Evolutionary conservation across 176 grass and related monocot species (phyloP), one percentile per base, ranked within the genome.

Genomic region (Pharus latifolius): DNA sequence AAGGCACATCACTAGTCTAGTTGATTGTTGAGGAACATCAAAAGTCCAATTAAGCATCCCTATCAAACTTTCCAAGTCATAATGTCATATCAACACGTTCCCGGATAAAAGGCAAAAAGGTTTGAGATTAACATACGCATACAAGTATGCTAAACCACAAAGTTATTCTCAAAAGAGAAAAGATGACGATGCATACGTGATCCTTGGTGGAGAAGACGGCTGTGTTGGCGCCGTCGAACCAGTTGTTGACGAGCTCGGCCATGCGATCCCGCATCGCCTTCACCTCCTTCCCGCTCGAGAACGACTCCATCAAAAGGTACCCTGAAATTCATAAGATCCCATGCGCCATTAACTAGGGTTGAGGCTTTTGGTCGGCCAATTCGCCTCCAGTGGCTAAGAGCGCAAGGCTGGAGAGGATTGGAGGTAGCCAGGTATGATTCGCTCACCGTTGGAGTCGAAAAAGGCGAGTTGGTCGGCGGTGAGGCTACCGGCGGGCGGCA

Each of bases 161-260:
- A n/a, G n/a, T n/a, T n/a, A n/a, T n/a, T n/a, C n/a, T n/a, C n/a
- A n/a, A 11, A 57, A 25, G 43, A 0, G 29, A 34, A 42, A 53
- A 44, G 20, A 83, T 50, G 23, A 44, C n/a, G 18, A n/a, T n/a
- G 8, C 65, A 23, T 72, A 93, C 94, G 37, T 98, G 89, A 82
- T 98, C 84, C 73, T 90, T 88, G 31, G 95, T 98, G 60, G 87
- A 98, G 84, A 93, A 93, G 61, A 93, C 64, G 45, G 67, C 44
- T 29, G 78, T 59, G 24, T 27, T 40, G 53, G 61, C 67, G 11
- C 81, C 90, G 74, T 93, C 90, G 65, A 83, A 98, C 43, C 81
- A 81, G 1, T 82, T 41, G 1, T 82, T 41, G 24, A 98, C 74
- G 67, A 98, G 72, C 75, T 86, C 54, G 17, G 84, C 67, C 87